phyloP scores from a whole-genome alignment of 192 early-diverging fungal genomes.

The Lobosporangium transversale region DNA sequence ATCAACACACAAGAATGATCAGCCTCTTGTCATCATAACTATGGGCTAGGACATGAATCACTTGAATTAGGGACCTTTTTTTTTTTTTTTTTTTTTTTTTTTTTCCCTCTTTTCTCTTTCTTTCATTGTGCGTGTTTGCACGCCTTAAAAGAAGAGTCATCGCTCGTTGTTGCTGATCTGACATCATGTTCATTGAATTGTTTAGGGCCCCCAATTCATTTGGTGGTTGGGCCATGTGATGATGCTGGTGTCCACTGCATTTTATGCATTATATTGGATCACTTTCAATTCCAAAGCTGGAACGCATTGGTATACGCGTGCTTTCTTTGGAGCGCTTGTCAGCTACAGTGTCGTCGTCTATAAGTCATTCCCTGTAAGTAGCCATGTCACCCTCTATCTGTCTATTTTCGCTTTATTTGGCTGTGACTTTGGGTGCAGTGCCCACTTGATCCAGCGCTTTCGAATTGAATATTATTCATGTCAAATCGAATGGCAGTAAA shows the following conservation, averaged over 20 bases:
- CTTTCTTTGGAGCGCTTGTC: slow-evolving; percentile 73
- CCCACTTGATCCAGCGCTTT: too few relatives aligned
- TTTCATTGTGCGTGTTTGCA: not conserved
- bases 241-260: slow-evolving; percentile 53
- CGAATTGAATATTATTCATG: too few relatives aligned
- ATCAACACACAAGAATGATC: too few relatives aligned
- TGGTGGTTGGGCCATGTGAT: slow-evolving; percentile 64
- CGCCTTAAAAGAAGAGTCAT: not conserved
- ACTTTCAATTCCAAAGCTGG: slow-evolving; percentile 53
- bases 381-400: too few relatives aligned
- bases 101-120: not conserved
- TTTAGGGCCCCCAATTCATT: slow-evolving; percentile 61
- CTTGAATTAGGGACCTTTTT: not conserved
- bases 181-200: not conserved
- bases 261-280: slow-evolving; percentile 53
- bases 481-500: too few relatives aligned
- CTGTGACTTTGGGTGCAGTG: too few relatives aligned
- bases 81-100: not conserved
- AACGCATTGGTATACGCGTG: slow-evolving; percentile 65
- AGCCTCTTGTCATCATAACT: too few relatives aligned
- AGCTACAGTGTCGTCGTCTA: slow-evolving; percentile 84
- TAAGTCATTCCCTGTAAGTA: slow-evolving; percentile 78
- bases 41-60: too few relatives aligned
- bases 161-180: not conserved
- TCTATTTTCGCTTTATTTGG: too few relatives aligned